Conservation (phyloP, 129 eudicot species). For the Chrysanthemum makinoi region DNA sequence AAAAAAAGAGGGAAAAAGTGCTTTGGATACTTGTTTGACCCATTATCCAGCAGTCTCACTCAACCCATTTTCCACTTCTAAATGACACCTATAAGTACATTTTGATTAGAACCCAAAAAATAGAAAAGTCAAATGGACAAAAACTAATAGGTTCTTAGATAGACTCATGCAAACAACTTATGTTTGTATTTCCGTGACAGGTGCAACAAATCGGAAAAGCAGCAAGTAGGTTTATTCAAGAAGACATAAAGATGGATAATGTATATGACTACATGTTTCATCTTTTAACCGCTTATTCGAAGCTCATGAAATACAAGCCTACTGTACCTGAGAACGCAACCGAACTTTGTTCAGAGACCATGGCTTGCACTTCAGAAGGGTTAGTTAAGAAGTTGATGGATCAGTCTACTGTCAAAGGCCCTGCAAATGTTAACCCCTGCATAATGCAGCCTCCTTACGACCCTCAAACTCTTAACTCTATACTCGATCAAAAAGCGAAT, state of each 20-base stretch:
- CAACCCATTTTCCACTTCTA: too few species aligned
- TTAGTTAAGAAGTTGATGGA: slow-evolving; percentile 52
- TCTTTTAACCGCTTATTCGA: slow-evolving; percentile 64
- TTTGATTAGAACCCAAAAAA: neutral
- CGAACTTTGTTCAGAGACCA: slow-evolving; percentile 64
- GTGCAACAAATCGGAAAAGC: slow-evolving; percentile 61
- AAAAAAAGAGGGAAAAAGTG: neutral
- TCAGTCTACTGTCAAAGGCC: slow-evolving; percentile 61
- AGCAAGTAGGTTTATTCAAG: slow-evolving; percentile 64
- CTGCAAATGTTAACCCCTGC: slow-evolving; percentile 49
- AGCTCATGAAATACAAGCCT: slow-evolving; percentile 76
- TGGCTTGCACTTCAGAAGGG: slow-evolving; percentile 67
- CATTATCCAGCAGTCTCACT: neutral
- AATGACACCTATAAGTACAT: neutral
- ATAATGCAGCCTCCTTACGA: slow-evolving; percentile 59
- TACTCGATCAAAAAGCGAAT: slow-evolving; percentile 31
- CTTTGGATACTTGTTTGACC: neutral
- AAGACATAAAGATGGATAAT: slow-evolving; percentile 60
- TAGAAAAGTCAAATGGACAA: neutral
- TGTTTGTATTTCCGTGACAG: slow-evolving; percentile 30
- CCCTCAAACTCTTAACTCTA: slow-evolving; percentile 38
- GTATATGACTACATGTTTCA: slow-evolving; percentile 93
- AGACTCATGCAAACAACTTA: neutral
- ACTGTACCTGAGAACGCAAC: slow-evolving; percentile 47
- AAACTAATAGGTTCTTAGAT: neutral